These are phyloP conservation scores for Tricholoma matsutake DNA, from an alignment of 768 basidiomycete genomes.

Conservation along the genomic window DNA sequence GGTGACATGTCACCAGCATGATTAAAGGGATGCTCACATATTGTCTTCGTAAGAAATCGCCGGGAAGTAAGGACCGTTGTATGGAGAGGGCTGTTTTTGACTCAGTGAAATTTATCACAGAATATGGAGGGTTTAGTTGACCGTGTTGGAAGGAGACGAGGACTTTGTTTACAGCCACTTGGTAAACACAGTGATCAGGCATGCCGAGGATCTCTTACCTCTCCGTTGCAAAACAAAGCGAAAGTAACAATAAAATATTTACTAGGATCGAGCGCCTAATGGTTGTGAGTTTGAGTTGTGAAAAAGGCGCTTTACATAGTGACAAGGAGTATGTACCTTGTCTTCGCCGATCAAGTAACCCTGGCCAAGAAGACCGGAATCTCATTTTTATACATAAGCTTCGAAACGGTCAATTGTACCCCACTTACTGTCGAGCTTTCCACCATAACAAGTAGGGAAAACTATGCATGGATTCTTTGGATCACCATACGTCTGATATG, in stretches of 20 bases:
- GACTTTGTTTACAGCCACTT: slow-evolving; percentile 33
- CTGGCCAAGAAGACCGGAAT: slow-evolving; percentile 33
- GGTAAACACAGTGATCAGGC: background rate
- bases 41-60: slow-evolving; percentile 56
- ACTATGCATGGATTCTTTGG: slow-evolving; percentile 53
- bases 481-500: slow-evolving; percentile 54
- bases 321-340: slow-evolving; percentile 33
- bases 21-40: slow-evolving; percentile 35
- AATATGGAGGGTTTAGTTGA: slow-evolving; percentile 16
- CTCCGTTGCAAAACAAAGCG: slow-evolving; percentile 56
- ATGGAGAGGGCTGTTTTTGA: slow-evolving; percentile 42
- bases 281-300: background rate
- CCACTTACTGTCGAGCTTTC: slow-evolving; percentile 45
- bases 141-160: slow-evolving; percentile 61
- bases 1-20: background rate
- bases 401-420: too few species aligned
- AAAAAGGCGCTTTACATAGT: background rate
- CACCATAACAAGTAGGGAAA: slow-evolving; percentile 56
- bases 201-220: slow-evolving; percentile 32
- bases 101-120: background rate
- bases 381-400: background rate
- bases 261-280: slow-evolving; percentile 45
- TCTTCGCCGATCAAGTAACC: slow-evolving; percentile 45
- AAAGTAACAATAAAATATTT: slow-evolving; percentile 57
- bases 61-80: slow-evolving; percentile 59